Evolutionary conservation across 148 eudicot species (phyloP), one percentile per base, ranked within the genome.

Genomic region (Salicornia ramosissima): DNA sequence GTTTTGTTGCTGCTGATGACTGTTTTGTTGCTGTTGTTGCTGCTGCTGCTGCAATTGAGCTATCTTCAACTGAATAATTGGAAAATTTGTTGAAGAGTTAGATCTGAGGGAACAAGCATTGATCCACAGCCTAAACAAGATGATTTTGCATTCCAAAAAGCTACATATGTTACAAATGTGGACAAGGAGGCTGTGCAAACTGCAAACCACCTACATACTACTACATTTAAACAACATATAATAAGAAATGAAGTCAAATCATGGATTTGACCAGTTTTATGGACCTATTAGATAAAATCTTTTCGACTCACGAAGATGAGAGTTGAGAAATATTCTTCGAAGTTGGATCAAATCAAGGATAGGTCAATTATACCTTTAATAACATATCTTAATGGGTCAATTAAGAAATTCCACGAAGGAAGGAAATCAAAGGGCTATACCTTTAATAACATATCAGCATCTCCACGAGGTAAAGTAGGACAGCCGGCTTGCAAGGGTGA

Each of bases 381-480:
- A 36, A 36, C 5, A 36, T 36, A 36, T n/a, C n/a, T n/a, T n/a
- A 36, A 36, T 36, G 8, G 40, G 8, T 59, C 6, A 21, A 53
- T 11, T 1, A 11, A 5, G 4, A 1, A 4, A 51, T 45, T 46
- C 49, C 59, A 6, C 21, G 25, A 34, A 25, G 5, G 6, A 62
- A 10, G 19, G 29, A 28, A 40, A 12, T 33, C 12, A 1, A 30
- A 47, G 25, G 10, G 10, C 43, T 22, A 46, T 63, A 87, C 91
- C 91, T 87, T 87, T 21, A 83, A 30, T 36, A 84, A 34, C 82
- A 83, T 77, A 73, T 87, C 91, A 26, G 74, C 76, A 57, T 87
- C 91, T 74, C 84, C 88, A 67, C 88, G 91, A 54, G 91, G 84
- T 64, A 85, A 77, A 68, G 69, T 78, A 64, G 80, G 67, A 64